Conservation (phyloP, 2,329 filamentous ascomycete genomes). For the Aspergillus neoniger region DNA sequence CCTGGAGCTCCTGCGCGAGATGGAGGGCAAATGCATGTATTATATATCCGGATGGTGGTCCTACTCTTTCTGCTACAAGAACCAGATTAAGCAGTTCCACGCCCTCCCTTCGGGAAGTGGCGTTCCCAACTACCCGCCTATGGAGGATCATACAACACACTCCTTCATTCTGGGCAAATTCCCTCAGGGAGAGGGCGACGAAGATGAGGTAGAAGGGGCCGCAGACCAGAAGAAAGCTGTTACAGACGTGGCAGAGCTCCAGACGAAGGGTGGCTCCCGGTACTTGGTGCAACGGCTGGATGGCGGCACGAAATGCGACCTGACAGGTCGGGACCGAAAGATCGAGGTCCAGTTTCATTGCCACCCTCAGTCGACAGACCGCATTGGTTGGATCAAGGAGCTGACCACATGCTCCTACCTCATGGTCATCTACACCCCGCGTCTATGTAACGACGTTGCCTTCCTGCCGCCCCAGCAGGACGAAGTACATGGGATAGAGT, state of each 20-base stretch:
- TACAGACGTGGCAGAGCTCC: constrained; percentile 63
- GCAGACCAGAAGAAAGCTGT: constrained; percentile 32
- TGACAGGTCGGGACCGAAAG: constrained; percentile 77
- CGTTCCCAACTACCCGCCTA: constrained; percentile 68
- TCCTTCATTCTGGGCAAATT: constrained; percentile 76
- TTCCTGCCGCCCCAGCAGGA: constrained; percentile 81
- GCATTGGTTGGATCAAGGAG: constrained; percentile 92
- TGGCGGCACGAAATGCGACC: constrained; percentile 79
- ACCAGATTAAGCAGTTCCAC: constrained; percentile 87
- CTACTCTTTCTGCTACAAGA: constrained; percentile 90
- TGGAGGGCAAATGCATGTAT: constrained; percentile 81
- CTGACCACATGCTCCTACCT: constrained; percentile 87
- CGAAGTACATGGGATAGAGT: constrained; percentile 74
- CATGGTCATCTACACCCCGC: constrained; percentile 88
- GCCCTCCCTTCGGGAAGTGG: constrained; percentile 71
- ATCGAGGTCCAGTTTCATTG: constrained; percentile 82
- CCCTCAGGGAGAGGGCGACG: constrained; percentile 34
- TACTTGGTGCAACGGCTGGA: constrained; percentile 82
- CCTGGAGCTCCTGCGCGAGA: constrained; percentile 74
- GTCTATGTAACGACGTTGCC: constrained; percentile 82
- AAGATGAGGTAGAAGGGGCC: constrained; percentile 31
- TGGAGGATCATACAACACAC: constrained; percentile 72
- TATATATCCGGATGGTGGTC: constrained; percentile 91
- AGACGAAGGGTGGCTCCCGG: constrained; percentile 78
- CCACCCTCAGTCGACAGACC: constrained; percentile 71